Conservation (phyloP, 257 asterid genomes). For the Solanum ossicruentum region DNA sequence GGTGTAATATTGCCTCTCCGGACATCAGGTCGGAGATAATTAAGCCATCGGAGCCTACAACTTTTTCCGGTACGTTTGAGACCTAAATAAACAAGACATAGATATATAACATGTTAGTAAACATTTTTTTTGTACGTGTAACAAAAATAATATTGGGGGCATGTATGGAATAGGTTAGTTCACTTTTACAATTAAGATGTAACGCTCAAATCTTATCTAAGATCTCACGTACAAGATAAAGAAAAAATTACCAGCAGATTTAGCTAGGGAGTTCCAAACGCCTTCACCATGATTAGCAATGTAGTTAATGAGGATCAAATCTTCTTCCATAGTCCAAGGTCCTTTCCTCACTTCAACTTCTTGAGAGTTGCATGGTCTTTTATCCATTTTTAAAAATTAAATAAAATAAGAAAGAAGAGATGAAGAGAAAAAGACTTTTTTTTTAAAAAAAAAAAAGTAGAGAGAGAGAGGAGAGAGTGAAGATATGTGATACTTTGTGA, state of each 20-base stretch:
- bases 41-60: conserved; percentile 89
- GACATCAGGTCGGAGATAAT: conserved; percentile 91
- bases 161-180: background rate
- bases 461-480: background rate
- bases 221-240: background rate
- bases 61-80: conserved; percentile 94
- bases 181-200: background rate
- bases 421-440: background rate
- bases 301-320: conserved; percentile 83
- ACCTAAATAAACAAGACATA: conserved; percentile 21
- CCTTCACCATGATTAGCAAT: conserved; percentile 99
- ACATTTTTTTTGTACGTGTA: background rate
- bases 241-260: conserved; percentile 57
- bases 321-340: conserved; percentile 99
- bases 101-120: background rate
- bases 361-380: conserved; percentile 62
- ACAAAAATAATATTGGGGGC: background rate
- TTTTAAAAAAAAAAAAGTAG: background rate
- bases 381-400: conserved; percentile 35
- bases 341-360: conserved; percentile 95
- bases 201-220: background rate
- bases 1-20: conserved; percentile 85
- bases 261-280: conserved; percentile 89
- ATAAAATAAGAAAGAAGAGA: background rate
- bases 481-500: conserved; percentile 9